Evolutionary conservation across 1,284 basidiomycete species (phyloP).

Genomic region (Singerocomus inundabilis): DNA sequence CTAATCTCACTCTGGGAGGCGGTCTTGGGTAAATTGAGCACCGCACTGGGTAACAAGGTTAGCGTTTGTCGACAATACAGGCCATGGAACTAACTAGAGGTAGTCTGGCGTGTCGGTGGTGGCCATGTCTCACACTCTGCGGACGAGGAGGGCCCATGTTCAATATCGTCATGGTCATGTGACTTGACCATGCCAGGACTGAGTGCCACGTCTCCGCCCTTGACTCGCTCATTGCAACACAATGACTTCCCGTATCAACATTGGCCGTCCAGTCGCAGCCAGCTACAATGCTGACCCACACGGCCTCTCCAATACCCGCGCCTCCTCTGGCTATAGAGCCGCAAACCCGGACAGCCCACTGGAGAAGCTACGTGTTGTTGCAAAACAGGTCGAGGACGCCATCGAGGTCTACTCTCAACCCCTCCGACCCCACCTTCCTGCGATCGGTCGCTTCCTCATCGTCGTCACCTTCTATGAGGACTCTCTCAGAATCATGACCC

Average conservation of each 20-base stretch:
- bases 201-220: conserved; percentile 15
- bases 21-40: conserved; percentile 64
- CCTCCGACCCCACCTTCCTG: conserved; percentile 91
- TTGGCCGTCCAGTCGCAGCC: conserved; percentile 67
- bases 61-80: too few relatives aligned
- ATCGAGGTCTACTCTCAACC: conserved; percentile 94
- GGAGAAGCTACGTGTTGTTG: conserved; percentile 78
- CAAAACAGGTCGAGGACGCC: conserved; percentile 85
- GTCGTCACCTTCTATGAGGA: conserved; percentile 99
- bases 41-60: conserved; percentile 38
- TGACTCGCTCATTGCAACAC: conserved; percentile 29
- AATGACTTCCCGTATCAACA: conserved; percentile 83
- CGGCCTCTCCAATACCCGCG: conserved; percentile 65
- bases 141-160: too few relatives aligned
- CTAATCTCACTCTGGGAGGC: conserved; percentile 69
- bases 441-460: conserved; percentile 95
- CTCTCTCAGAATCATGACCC: conserved; percentile 88
- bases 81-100: not conserved
- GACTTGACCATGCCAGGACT: too few relatives aligned
- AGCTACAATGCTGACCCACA: conserved; percentile 67
- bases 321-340: conserved; percentile 68
- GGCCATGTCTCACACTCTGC: not conserved
- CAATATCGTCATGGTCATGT: conserved; percentile 23
- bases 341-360: conserved; percentile 81
- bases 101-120: not conserved